Evolutionary conservation across 495 filamentous ascomycete genomes (phyloP), one percentile per base, ranked within the genome.

Genomic region (Staphylotrichum longicolle): DNA sequence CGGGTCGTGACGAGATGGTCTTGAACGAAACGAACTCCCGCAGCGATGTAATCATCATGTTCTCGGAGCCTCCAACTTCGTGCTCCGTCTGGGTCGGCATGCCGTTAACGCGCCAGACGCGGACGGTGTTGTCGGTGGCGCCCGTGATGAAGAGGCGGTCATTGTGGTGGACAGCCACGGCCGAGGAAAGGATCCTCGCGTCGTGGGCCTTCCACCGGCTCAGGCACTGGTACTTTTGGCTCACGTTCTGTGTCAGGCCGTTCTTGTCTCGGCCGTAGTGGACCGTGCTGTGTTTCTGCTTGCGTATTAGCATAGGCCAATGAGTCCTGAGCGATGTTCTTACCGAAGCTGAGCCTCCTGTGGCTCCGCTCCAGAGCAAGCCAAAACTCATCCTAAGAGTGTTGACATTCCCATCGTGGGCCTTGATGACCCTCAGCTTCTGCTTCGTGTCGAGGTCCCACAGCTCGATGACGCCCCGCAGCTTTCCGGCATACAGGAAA

Each of bases 401-500:
- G 77, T 93, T 91, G 49, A 98, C 82, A 70, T 97, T 95, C 7
- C 87, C 88, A 27, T 83, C 86, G 62, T 93, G 87, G 20, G 86
- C 82, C 65, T 88, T 90, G 64, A 97, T 86, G 8, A 86, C 90
- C 58, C 93, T 82, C 20, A 98, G 80, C 53, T 94, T 87, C 77
- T 98, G 94, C 62, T 87, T 85, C 2, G 94, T 97, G 70, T 98
- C 94, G 12, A 98, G 78, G 67, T 98, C 96, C 94, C 94, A 98
- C 14, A 98, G 86, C 70, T 96, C 93, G 55, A 98, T 82, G 46
- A 95, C 86, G n/a, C 94, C 94, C n/a, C 87, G 84, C 0, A 90
- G 82, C 56, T 92, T 85, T 60, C 94, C 94, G 64, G 88, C 90
- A 69, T 97, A 98, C 10, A 98, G 82, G 62, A 98, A 88, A 0